Conservation (phyloP, 83 land plant species). For the Picea abies region DNA sequence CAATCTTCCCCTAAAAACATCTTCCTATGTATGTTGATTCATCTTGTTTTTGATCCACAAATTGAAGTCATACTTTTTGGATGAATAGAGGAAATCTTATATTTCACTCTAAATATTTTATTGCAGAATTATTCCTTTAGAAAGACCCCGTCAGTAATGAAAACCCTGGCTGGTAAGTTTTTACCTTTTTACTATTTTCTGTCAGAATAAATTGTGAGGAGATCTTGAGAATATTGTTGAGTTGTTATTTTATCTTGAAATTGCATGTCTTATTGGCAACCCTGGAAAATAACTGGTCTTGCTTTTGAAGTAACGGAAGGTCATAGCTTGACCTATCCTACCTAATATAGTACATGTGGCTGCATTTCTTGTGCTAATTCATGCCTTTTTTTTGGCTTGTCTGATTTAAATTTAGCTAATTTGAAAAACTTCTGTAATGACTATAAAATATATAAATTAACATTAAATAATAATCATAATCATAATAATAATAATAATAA, state of each 20-base stretch:
- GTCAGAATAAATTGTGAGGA: background rate
- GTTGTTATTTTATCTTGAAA: background rate
- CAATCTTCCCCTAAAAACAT: background rate
- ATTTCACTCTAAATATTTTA: background rate
- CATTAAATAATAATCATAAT: no score
- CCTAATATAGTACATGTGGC: background rate
- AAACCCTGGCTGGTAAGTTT: slow-evolving; percentile 81
- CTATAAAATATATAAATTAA: no score
- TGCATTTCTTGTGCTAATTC: slow-evolving; percentile 2
- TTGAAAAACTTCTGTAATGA: no score
- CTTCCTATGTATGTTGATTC: background rate
- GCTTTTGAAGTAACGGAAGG: no score
- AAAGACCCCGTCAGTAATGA: slow-evolving; percentile 89
- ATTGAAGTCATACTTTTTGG: background rate
- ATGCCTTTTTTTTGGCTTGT: background rate
- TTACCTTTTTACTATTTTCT: background rate
- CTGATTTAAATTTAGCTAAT: no score
- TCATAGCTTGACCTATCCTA: background rate
- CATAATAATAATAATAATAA: no score
- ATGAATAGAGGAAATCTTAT: background rate
- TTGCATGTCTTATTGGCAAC: background rate
- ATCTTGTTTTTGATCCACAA: slow-evolving; percentile 6
- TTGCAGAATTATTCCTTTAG: slow-evolving; percentile 92
- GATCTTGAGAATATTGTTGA: background rate
- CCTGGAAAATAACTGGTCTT: background rate